Evolutionary conservation across 805 yeast genomes (phyloP), one percentile per base, ranked within the genome.

Genomic region (Sungouiella blattae): DNA sequence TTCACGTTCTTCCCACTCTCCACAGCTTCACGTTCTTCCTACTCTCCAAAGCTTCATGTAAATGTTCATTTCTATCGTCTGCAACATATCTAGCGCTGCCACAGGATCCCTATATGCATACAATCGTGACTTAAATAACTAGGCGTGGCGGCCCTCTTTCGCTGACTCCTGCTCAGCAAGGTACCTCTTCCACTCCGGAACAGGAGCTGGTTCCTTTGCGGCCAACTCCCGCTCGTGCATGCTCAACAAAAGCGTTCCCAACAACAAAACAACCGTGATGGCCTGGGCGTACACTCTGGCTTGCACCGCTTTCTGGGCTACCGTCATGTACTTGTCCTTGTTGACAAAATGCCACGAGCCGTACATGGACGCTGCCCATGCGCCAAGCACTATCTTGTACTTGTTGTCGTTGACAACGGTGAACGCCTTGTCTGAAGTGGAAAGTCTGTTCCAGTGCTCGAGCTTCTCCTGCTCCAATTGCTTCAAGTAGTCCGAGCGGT

Each of bases 221-320:
- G 59, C 75, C 45, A 75, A 58, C 46, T 77, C 73, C 44, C 75
- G 78, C 48, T 83, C 87, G 44, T 77, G 80, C 61, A 79, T 72
- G 29, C 80, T 69, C 46, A 81, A 62, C 33, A 79, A 78, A 52
- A 87, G 73, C 0, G 93, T 77, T 15, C 80, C 87, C 36, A 86
- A 60, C 45, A 86, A 63, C 42, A 86, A 63, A 8, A 74, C 73
- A 35, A 87, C 88, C 1, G 95, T 83, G 36, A 84, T 62, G 45
- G 83, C 85, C 60, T 87, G 95, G 8, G 95, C 95, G 55, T 86
- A 86, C 84, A 86, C 86, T 75, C 95, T 80, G 21, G 94, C 94
- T 56, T 83, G 89, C 22, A 83, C 93, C 32, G 84, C 77, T 58
- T 84, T 87, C 64, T 87, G 95, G 4, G 93, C 64, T 44, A 70